Evolutionary conservation across 129 eudicot genomes (phyloP).

Genomic region (Erigeron canadensis): DNA sequence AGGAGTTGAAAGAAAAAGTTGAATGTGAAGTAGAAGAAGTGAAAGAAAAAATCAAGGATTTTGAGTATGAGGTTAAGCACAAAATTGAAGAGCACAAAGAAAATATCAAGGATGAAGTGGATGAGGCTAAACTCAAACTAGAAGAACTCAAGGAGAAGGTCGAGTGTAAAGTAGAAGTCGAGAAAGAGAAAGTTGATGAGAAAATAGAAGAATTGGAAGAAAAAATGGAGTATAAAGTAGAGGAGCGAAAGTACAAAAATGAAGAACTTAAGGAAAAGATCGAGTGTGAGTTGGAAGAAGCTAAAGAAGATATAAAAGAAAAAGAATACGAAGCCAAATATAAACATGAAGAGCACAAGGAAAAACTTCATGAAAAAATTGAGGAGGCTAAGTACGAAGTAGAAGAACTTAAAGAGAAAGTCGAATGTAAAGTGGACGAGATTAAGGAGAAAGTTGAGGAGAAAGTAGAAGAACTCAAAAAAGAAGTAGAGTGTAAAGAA

Average conservation of each 20-base stretch:
- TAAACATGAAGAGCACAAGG: slow-evolving; percentile 15
- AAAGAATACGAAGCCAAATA: slow-evolving; percentile 1
- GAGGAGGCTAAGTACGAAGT: slow-evolving; percentile 12
- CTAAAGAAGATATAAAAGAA: not conserved
- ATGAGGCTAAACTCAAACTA: slow-evolving; percentile 23
- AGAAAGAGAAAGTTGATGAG: slow-evolving; percentile 19
- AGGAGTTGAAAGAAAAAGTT: slow-evolving; percentile 17
- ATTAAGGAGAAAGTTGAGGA: slow-evolving; percentile 15
- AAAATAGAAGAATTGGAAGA: slow-evolving; percentile 20
- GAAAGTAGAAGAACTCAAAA: slow-evolving; percentile 20
- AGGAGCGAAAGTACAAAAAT: slow-evolving; percentile 10
- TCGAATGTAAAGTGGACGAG: slow-evolving; percentile 11
- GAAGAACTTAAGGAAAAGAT: slow-evolving; percentile 14
- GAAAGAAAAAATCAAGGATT: slow-evolving; percentile 30
- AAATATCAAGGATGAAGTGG: slow-evolving; percentile 24
- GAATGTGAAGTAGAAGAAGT: slow-evolving; percentile 33
- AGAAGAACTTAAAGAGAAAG: slow-evolving; percentile 11
- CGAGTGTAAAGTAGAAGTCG: slow-evolving; percentile 25
- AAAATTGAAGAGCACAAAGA: slow-evolving; percentile 30
- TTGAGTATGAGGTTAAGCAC: slow-evolving; percentile 24
- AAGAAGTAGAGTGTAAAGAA: slow-evolving; percentile 13
- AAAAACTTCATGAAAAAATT: slow-evolving; percentile 12
- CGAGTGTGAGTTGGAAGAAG: not conserved
- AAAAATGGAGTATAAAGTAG: not conserved
- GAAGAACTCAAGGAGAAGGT: slow-evolving; percentile 26